Conservation (phyloP, 306 rosid genomes). For the Inga laurina region DNA sequence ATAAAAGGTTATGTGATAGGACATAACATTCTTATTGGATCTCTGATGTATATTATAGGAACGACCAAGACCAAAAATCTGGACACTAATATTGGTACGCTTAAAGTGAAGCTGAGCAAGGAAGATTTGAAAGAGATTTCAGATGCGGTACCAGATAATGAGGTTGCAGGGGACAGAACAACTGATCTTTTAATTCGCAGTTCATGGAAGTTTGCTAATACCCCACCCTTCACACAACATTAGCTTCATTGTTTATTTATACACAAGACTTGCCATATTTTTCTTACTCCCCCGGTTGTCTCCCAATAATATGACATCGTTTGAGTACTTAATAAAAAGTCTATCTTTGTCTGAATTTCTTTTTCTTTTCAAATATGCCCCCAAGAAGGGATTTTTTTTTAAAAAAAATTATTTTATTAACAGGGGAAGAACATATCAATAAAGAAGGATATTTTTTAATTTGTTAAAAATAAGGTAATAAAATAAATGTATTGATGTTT, state of each 20-base stretch:
- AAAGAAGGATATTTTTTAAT: too few species aligned
- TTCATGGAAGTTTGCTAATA: conserved; percentile 70
- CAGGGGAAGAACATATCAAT: too few species aligned
- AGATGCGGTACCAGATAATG: conserved; percentile 42
- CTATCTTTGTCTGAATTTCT: too few species aligned
- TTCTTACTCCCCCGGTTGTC: background rate
- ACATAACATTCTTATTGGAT: conserved; percentile 5
- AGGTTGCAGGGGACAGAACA: conserved; percentile 49
- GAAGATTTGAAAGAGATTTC: conserved; percentile 56
- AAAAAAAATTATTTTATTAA: too few species aligned
- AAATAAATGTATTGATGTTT: too few species aligned
- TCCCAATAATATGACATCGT: background rate
- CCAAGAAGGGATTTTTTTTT: too few species aligned
- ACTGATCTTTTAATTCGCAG: conserved; percentile 32
- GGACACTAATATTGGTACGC: conserved; percentile 48
- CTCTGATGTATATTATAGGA: conserved; percentile 42
- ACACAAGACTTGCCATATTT: background rate
- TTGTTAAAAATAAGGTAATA: too few species aligned
- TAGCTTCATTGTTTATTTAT: background rate
- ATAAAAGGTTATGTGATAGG: background rate
- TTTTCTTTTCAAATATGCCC: too few species aligned
- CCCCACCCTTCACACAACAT: conserved; percentile 30
- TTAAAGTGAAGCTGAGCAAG: conserved; percentile 47
- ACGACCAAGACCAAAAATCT: conserved; percentile 68
- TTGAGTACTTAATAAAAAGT: background rate